Evolutionary conservation across 176 grass and related monocot genomes (phyloP), one percentile per base, ranked within the genome.

Genomic region (Microstegium vimineum): DNA sequence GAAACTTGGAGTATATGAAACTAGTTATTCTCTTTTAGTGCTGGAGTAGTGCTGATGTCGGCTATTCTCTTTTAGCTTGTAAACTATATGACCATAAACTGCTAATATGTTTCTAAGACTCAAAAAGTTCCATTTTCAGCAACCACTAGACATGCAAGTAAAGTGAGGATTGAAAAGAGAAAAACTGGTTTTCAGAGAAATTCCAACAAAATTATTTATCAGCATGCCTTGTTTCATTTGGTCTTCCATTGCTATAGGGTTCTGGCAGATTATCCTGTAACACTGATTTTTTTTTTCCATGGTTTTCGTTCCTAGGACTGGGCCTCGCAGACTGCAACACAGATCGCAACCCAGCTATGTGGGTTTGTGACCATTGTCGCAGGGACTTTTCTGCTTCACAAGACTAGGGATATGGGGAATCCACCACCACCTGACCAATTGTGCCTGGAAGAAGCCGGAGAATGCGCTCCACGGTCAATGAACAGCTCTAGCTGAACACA

Each of bases 321-420:
- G 86, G 85, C 69, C 54, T 79, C 85, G 5, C 90, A 89, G 41
- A 88, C 80, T 73, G 78, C 85, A 69, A 88, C 90, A 47, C 82
- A 95, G 67, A 89, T 92, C 73, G 85, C 86, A 1, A 95, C 90
- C 43, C 87, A 85, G 61, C 5, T 95, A 31, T 93, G 93, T 42
- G 88, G 90, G 41, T 90, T 95, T 69, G 71, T 92, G 31, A 96
- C 93, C 20, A 96, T 96, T 30, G 71, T 92, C 5, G 89, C 88
- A 5, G 93, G 88, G 13, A 96, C 86, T 57, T 95, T 95, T 74
- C 86, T 95, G 43, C 90, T 96, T 35, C 93, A 96, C 88, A 96
- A 92, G 84, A 92, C 90, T 22, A 90, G 85, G 66, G 83, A 92
- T 73, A 85, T 90, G 78, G 85, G 78, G 13, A 91, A 82, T 73